Base-by-base conservation (phyloP, 2,329 filamentous ascomycete species). In the Cladosporium colombiae region DNA sequence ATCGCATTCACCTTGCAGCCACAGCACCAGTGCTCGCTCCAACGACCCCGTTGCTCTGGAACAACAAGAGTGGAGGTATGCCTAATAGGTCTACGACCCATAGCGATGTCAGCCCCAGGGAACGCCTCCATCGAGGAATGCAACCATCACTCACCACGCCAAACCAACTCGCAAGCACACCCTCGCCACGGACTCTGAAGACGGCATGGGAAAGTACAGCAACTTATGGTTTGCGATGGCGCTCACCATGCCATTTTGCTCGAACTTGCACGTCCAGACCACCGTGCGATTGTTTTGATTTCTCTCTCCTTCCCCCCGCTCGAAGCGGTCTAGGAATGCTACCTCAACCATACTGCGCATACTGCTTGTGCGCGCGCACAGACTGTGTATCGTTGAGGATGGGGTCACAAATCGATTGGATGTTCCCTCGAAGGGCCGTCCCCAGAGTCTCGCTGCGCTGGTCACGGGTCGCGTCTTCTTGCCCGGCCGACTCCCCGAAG, bases 51-150 rank as follows among this genome's bases (percentile, higher is more conserved):
- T 66, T 55, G 58, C 56, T 49, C 65, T 64, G 71, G 71, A 66
- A 67, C 65, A 49, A 69, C 59, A 33, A 35, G 65, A 66, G 62
- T 67, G 68, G 68, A 67, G 69, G 67, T 67, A 50, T 65, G 63
- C 53, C 63, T 65, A 60, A 65, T 53, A 53, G 44, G 57, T 65
- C 31, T 25, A 40, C 49, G 56, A 53, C 53, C 62, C 46, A 53
- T 60, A 40, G 55, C 57, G 56, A 59, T 65, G 63, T 65, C 63
- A 65, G 63, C 63, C 63, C 57, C 63, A 53, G 46, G 65, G 68
- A 74, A 72, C 71, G 70, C 72, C 71, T 73, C 71, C 62, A 64
- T 65, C 57, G 62, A 71, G 73, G 73, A 74, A 74, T 74, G 73
- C 70, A 71, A 70, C 70, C 63, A 53, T 60, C 50, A 59, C 56